Percentiles rank a stretch among this genome's conserved stretches.
phyloP scores from a whole-genome alignment of 257 asterid genomes.

The Solanum sitiens region DNA sequence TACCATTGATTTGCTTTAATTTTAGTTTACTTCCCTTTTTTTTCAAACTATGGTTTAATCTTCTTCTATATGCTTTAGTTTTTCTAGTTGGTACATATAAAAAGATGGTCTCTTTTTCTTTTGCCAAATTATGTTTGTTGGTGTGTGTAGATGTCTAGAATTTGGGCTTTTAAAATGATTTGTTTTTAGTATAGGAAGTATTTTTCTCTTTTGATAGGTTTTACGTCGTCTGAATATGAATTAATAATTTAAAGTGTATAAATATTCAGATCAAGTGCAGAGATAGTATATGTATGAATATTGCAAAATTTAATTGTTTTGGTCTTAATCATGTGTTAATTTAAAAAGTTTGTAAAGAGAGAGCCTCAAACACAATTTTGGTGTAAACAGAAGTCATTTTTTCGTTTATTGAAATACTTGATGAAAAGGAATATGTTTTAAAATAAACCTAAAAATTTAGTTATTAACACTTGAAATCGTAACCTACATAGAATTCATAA shows the following conservation, averaged over 20 bases:
- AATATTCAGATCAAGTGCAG: background rate
- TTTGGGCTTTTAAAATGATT: background rate
- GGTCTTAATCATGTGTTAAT: background rate
- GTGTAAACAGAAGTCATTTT: no score
- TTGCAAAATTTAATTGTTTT: background rate
- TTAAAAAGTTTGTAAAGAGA: background rate
- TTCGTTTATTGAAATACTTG: no score
- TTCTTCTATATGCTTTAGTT: background rate
- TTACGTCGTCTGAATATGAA: background rate
- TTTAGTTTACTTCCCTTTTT: background rate
- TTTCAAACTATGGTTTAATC: background rate
- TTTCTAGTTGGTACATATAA: background rate
- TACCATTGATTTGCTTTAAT: background rate
- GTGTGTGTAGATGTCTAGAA: background rate
- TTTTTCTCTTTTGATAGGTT: background rate
- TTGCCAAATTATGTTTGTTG: background rate
- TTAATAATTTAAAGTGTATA: background rate
- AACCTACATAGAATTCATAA: background rate
- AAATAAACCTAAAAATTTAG: background rate
- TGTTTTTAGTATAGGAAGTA: background rate
- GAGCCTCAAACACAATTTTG: no score
- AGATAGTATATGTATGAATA: background rate
- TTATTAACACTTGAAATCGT: background rate
- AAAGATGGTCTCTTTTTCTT: background rate
- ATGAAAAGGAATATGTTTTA: background rate